These are phyloP conservation scores for Aspergillus clavatus DNA, from an alignment of 2,329 filamentous ascomycete genomes.

Conservation along the genomic window DNA sequence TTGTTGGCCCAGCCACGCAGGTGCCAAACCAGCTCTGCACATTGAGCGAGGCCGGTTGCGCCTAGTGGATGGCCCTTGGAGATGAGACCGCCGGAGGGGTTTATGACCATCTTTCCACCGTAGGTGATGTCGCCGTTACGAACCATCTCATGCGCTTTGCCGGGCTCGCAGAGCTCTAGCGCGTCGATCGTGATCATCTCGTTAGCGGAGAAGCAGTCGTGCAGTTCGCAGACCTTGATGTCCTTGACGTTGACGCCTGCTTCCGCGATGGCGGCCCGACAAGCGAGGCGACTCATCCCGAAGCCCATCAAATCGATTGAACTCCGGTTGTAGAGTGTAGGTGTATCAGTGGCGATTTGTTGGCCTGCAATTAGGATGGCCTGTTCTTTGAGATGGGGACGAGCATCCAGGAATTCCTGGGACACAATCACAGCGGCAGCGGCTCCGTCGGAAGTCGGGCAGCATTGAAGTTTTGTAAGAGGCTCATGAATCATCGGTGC, in stretches of 20 bases:
- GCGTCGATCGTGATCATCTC: conserved; percentile 89
- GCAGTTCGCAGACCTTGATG: conserved; percentile 81
- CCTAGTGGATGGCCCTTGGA: conserved; percentile 94
- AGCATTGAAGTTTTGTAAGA: conserved; percentile 97
- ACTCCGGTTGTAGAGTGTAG: conserved; percentile 70
- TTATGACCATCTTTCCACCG: conserved; percentile 74
- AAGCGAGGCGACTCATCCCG: conserved; percentile 73
- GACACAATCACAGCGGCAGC: conserved; percentile 87
- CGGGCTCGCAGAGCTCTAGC: conserved; percentile 69
- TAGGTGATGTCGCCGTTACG: conserved; percentile 86
- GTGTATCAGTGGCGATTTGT: conserved; percentile 76
- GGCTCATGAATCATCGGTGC: conserved; percentile 76
- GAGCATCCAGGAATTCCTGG: conserved; percentile 77
- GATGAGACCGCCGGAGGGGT: conserved; percentile 90
- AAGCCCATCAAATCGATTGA: conserved; percentile 87
- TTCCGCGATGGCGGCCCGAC: conserved; percentile 65
- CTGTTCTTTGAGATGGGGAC: conserved; percentile 73
- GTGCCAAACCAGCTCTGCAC: conserved; percentile 92
- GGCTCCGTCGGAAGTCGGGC: conserved; percentile 88
- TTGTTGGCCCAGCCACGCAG: conserved; percentile 95
- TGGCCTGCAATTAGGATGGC: conserved; percentile 90
- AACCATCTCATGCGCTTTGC: conserved; percentile 89
- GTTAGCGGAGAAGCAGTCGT: conserved; percentile 96
- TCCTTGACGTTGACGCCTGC: conserved; percentile 60
- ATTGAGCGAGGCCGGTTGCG: conserved; percentile 91